Conservation (phyloP, 2,329 filamentous ascomycete genomes). For the Annulohypoxylon truncatum region DNA sequence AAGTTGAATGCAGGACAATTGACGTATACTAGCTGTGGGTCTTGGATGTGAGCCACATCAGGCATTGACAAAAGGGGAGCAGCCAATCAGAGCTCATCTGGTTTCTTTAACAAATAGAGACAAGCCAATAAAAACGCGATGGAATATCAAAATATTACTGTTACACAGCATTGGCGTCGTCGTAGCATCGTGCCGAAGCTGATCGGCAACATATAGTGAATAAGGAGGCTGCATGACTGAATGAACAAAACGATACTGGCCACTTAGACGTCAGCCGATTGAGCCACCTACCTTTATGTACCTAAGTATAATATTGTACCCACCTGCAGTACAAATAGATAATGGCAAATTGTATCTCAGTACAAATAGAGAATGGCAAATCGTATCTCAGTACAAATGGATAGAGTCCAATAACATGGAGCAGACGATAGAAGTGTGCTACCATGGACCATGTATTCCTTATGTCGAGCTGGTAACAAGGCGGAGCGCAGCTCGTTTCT, state of each 20-base stretch:
- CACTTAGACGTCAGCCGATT: neutral
- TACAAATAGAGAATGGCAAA: constrained; percentile 11
- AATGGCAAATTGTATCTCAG: constrained; percentile 6
- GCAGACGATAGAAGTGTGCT: too few species aligned
- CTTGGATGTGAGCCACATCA: too few species aligned
- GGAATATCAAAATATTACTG: neutral
- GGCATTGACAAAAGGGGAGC: neutral
- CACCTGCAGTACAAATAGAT: neutral
- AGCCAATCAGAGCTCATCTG: neutral
- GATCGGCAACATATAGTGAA: too few species aligned
- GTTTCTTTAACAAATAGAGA: neutral
- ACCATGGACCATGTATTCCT: neutral
- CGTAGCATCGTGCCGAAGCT: too few species aligned
- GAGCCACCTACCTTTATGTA: neutral
- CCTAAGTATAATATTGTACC: neutral
- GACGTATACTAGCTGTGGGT: too few species aligned
- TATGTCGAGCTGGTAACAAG: neutral
- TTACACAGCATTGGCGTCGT: neutral
- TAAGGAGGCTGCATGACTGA: neutral
- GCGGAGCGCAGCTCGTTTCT: neutral
- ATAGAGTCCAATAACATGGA: constrained; percentile 9
- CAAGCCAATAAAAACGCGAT: neutral
- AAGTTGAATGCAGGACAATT: neutral
- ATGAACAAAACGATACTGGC: constrained; percentile 14
- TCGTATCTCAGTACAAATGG: constrained; percentile 9